A percentile compares a stretch with the other conserved stretches of the same genome.
phyloP scores from a whole-genome alignment of 108 stramenopile genomes.

The Skeletonema marinoi region DNA sequence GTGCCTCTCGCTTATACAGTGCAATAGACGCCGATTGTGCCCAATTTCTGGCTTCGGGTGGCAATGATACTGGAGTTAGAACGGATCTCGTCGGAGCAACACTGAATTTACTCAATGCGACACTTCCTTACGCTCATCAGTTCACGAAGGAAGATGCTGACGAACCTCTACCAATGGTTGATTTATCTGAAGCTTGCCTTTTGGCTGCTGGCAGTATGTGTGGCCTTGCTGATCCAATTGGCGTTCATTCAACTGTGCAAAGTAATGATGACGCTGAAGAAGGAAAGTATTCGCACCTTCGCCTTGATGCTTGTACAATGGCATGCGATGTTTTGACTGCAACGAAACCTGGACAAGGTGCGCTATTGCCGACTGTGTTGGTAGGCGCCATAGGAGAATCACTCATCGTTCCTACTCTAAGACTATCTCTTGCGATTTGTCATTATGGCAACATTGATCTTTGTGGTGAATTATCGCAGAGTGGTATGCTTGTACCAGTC shows the following conservation, averaged over 20 bases:
- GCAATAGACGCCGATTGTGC: slow-evolving; percentile 70
- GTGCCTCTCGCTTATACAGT: slow-evolving; percentile 63
- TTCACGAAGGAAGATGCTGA: slow-evolving; percentile 25
- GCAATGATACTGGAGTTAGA: slow-evolving; percentile 2
- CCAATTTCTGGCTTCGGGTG: slow-evolving; percentile 16
- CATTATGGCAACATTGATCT: slow-evolving; percentile 64
- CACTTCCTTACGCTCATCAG: slow-evolving; percentile 22
- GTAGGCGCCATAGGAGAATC: slow-evolving; percentile 79
- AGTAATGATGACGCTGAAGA: background rate
- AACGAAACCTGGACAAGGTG: slow-evolving; percentile 38
- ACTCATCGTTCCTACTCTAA: slow-evolving; percentile 57
- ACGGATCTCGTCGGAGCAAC: slow-evolving; percentile 32
- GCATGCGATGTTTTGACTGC: slow-evolving; percentile 63
- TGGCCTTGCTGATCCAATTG: slow-evolving; percentile 28
- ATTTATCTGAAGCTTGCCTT: slow-evolving; percentile 68
- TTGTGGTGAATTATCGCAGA: slow-evolving; percentile 63
- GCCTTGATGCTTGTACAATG: slow-evolving; percentile 65
- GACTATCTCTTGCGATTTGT: slow-evolving; percentile 67
- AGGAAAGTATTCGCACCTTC: slow-evolving; percentile 53
- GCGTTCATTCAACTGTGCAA: too few relatives aligned
- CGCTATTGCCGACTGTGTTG: slow-evolving; percentile 67
- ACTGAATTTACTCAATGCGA: slow-evolving; percentile 22
- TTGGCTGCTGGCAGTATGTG: slow-evolving; percentile 84
- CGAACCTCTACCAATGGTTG: slow-evolving; percentile 54
- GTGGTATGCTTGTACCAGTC: slow-evolving; percentile 77